Base-by-base conservation (phyloP, 164 flowering plant species). In the Amborella trichopoda region DNA sequence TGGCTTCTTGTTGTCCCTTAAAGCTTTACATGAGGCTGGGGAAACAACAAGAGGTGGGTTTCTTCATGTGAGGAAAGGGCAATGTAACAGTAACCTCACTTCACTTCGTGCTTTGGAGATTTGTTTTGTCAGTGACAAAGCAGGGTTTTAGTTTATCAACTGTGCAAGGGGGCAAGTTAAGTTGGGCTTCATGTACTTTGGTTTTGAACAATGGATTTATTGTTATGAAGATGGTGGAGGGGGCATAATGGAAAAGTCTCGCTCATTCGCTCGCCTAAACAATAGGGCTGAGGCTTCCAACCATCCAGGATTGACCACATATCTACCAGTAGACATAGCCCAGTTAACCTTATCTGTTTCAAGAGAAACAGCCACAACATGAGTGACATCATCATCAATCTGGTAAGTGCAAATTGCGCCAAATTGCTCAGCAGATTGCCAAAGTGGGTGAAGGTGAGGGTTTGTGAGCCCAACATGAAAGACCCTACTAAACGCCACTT, bases 321-420 rank as follows among this genome's bases (percentile, higher is more conserved):
- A 77, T 78, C 78, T 80, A 58, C 96, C 95, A 0, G 71, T 76
- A 8, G 83, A 68, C 39, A 85, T 59, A 53, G 95, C 99, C 96
- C 99, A 93, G 54, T 85, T 93, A 34, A 93, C 99, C 99, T 93
- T 93, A 37, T 84, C 91, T 26, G 96, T 93, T 34, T 96, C 99
- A 52, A 70, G 86, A 26, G 91, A 77, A 64, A 71, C 77, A 46
- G 99, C 96, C 61, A 88, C 99, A 23, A 93, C 95, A 61, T 93
- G 99, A 48, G 99, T 93, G 23, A 88, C 99, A 63, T 77, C 77
- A n/a, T 93, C 96, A 38, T 93, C 96, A 16, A 93, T 71, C 66
- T 82, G 89, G 56, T 55, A 80, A 25, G 85, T 77, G 68, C 99
- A 93, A 11, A 71, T 75, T 43, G 95, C 99, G 58, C 99, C 99